A percentile compares a stretch with the other conserved stretches of the same genome.
Evolutionary conservation across 495 filamentous ascomycete species (phyloP).

Genomic region (Neurospora tetrasperma): DNA sequence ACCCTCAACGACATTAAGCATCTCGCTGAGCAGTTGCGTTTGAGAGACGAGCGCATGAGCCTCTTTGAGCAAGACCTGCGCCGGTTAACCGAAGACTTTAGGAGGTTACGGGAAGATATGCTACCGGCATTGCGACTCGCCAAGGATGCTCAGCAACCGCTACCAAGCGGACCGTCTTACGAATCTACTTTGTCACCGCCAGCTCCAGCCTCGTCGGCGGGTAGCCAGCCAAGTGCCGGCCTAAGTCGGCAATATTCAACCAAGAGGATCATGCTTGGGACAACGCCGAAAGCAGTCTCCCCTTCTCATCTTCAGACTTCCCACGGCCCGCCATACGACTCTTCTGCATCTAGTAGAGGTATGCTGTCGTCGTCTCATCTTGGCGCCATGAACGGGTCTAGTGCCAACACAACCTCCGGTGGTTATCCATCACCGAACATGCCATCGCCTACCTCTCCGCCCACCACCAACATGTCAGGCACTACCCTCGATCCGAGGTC

Average conservation of each 20-base stretch:
- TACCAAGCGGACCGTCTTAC: slow-evolving; percentile 46
- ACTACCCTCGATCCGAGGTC: slow-evolving; percentile 48
- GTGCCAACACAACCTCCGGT: slow-evolving; percentile 37
- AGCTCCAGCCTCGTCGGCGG: slow-evolving; percentile 38
- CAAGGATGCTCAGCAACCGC: slow-evolving; percentile 81
- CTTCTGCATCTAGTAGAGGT: slow-evolving; percentile 45
- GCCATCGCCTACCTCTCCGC: slow-evolving; percentile 77
- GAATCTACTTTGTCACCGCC: slow-evolving; percentile 42
- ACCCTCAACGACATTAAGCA: slow-evolving; percentile 86
- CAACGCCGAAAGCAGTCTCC: slow-evolving; percentile 61
- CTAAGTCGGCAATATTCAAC: slow-evolving; percentile 78
- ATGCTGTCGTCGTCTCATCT: slow-evolving; percentile 68
- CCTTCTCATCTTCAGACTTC: slow-evolving; percentile 64
- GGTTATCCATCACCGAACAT: slow-evolving; percentile 61
- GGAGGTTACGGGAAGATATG: slow-evolving; percentile 76
- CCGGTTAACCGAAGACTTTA: slow-evolving; percentile 73
- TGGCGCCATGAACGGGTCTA: slow-evolving; percentile 59
- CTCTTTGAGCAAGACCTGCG: slow-evolving; percentile 71
- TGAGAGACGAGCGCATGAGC: slow-evolving; percentile 78
- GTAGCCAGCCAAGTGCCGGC: slow-evolving; percentile 37
- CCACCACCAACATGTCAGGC: slow-evolving; percentile 26
- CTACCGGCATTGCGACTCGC: slow-evolving; percentile 79
- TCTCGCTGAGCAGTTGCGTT: slow-evolving; percentile 72
- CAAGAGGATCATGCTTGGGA: slow-evolving; percentile 79
- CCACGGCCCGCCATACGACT: slow-evolving; percentile 46